Conservation (phyloP, 352 stramenopile species). For the Peronospora belbahrii region DNA sequence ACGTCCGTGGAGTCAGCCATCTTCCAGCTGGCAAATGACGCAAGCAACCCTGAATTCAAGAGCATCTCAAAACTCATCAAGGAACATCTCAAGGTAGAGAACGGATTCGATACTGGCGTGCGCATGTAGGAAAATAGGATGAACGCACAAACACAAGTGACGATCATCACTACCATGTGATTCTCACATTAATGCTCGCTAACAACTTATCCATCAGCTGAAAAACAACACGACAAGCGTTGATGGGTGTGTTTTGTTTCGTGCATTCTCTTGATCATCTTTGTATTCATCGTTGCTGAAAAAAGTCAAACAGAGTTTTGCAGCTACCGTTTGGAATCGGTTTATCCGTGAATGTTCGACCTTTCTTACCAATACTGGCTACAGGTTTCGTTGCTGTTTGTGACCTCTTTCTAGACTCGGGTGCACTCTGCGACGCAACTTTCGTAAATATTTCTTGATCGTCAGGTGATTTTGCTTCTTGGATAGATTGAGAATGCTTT, state of each 20-base stretch:
- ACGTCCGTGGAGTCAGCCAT: slow-evolving; percentile 93
- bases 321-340: slow-evolving; percentile 3
- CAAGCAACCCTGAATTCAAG: slow-evolving; percentile 91
- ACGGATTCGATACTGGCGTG: slow-evolving; percentile 39
- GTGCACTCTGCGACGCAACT: slow-evolving; percentile 9
- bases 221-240: slow-evolving; percentile 16
- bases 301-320: slow-evolving; percentile 44
- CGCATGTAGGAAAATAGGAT: slow-evolving; percentile 11
- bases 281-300: slow-evolving; percentile 20
- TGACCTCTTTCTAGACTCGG: slow-evolving; percentile 21
- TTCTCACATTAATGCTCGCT: neutral
- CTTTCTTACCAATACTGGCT: slow-evolving; percentile 9
- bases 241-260: slow-evolving; percentile 1
- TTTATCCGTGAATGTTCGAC: slow-evolving; percentile 5
- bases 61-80: slow-evolving; percentile 92
- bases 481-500: slow-evolving; percentile 18
- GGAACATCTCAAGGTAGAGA: slow-evolving; percentile 69
- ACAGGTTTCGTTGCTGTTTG: slow-evolving; percentile 6
- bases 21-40: slow-evolving; percentile 91
- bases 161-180: neutral
- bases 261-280: slow-evolving; percentile 2
- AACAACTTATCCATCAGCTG: slow-evolving; percentile 2
- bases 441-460: slow-evolving; percentile 1
- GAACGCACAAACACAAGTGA: too few relatives aligned
- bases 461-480: slow-evolving; percentile 1